phyloP scores from a whole-genome alignment of 176 grass and related monocot species.

The Panicum miliaceum region DNA sequence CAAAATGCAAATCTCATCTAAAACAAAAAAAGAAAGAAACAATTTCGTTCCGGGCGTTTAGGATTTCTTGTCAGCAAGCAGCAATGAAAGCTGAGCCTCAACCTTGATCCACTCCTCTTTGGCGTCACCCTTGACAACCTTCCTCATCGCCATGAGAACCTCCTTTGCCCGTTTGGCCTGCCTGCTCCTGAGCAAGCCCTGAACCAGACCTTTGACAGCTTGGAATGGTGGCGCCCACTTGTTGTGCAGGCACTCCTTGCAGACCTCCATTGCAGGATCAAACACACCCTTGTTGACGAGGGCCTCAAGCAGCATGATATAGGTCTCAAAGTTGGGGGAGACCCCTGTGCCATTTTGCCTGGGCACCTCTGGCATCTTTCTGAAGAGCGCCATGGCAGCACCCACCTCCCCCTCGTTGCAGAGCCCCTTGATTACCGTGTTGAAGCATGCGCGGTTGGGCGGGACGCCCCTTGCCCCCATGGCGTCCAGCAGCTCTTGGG shows the following conservation, averaged over 20 bases:
- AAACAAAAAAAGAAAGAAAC: not conserved
- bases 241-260: conserved; percentile 61
- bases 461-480: conserved; percentile 52
- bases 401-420: conserved; percentile 61
- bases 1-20: not conserved
- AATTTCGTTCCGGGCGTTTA: not conserved
- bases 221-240: conserved; percentile 77
- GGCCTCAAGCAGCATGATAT: conserved; percentile 53
- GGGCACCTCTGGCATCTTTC: conserved; percentile 58
- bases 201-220: conserved; percentile 55
- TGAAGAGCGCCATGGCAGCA: conserved; percentile 59
- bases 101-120: conserved; percentile 73
- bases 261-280: conserved; percentile 54
- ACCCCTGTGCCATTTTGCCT: conserved; percentile 47
- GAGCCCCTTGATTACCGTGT: conserved; percentile 63
- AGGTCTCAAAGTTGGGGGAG: conserved; percentile 64
- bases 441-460: conserved; percentile 56
- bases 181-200: conserved; percentile 63
- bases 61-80: conserved; percentile 31
- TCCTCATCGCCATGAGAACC: conserved; percentile 51
- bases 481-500: conserved; percentile 59
- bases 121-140: conserved; percentile 55
- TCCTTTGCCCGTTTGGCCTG: conserved; percentile 66
- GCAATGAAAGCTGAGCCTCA: conserved; percentile 53
- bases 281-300: conserved; percentile 64